Evolutionary conservation across 805 yeast species (phyloP).

Genomic region (Yarrowia alimentaria): DNA sequence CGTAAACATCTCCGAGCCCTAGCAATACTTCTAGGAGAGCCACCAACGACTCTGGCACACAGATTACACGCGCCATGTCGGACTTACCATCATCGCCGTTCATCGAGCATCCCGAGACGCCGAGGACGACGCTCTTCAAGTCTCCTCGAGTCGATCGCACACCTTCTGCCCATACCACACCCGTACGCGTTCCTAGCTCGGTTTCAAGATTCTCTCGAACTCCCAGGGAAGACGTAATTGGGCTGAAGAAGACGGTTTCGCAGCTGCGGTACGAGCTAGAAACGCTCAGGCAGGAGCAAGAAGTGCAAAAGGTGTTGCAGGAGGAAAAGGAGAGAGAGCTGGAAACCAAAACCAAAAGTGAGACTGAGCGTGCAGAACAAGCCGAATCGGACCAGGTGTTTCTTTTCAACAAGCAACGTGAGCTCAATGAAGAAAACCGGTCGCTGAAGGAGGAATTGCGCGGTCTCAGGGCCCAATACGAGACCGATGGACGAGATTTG

Average conservation of each 20-base stretch:
- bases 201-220: background rate
- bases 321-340: conserved; percentile 39
- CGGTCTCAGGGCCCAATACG: conserved; percentile 35
- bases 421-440: conserved; percentile 35
- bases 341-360: conserved; percentile 37
- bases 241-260: conserved; percentile 34
- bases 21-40: too few species aligned
- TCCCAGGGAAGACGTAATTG: conserved; percentile 19
- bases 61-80: conserved; percentile 1
- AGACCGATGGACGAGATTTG: conserved; percentile 8
- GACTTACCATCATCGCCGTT: conserved; percentile 22
- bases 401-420: conserved; percentile 42
- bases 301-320: conserved; percentile 39
- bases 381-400: conserved; percentile 43
- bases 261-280: conserved; percentile 42
- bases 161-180: conserved; percentile 4
- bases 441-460: conserved; percentile 34
- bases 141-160: background rate
- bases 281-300: conserved; percentile 44
- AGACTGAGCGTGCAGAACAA: conserved; percentile 40
- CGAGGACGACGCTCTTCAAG: background rate
- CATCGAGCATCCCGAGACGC: conserved; percentile 26
- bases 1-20: conserved; percentile 1
- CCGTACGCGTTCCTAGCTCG: conserved; percentile 2
- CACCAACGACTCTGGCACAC: background rate